Conservation (phyloP, 345 rosid genomes). For the Excoecaria agallocha region DNA sequence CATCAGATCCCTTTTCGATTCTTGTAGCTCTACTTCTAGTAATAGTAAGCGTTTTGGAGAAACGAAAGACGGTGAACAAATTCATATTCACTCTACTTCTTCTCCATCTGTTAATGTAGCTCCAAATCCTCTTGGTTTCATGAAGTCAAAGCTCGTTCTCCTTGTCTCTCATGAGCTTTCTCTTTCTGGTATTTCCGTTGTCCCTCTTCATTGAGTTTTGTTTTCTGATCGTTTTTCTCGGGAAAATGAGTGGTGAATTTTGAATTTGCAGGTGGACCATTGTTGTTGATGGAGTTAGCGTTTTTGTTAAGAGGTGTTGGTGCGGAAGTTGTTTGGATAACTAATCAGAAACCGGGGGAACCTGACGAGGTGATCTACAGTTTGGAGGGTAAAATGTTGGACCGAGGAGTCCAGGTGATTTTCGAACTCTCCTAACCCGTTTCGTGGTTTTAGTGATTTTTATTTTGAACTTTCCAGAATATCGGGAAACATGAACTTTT, state of each 20-base stretch:
- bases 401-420: conserved; percentile 76
- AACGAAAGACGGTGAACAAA: conserved; percentile 8
- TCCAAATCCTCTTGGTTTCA: conserved; percentile 61
- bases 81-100: conserved; percentile 16
- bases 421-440: background rate
- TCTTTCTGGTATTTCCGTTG: conserved; percentile 55
- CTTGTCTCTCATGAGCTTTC: conserved; percentile 89
- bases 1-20: conserved; percentile 55
- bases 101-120: background rate
- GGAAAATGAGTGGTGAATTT: conserved; percentile 6
- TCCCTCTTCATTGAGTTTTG: background rate
- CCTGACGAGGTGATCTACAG: conserved; percentile 60
- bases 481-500: background rate
- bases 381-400: conserved; percentile 78
- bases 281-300: conserved; percentile 85
- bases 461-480: background rate
- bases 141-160: conserved; percentile 78
- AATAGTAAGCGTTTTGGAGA: conserved; percentile 18
- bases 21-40: conserved; percentile 34
- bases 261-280: conserved; percentile 62
- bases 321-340: conserved; percentile 74
- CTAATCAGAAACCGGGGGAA: conserved; percentile 64
- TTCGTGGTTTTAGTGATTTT: background rate
- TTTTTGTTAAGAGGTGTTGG: conserved; percentile 74
- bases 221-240: background rate